Base-by-base conservation (phyloP, 345 rosid species). In the Anacardium occidentale region DNA sequence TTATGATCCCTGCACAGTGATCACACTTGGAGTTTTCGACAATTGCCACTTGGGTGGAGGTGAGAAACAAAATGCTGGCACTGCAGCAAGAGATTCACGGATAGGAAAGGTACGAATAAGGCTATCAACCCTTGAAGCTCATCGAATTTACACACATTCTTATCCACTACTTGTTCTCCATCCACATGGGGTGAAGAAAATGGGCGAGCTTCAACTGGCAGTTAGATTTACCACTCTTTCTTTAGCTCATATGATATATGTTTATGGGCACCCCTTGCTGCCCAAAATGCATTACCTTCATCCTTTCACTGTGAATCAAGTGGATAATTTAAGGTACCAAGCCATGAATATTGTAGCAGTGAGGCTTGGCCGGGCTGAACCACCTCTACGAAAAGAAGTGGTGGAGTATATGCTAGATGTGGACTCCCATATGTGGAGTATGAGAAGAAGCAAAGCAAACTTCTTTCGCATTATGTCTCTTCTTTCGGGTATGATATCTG, bases 401-500 rank as follows among this genome's bases (percentile, higher is more conserved):
- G 91, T 91, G 26, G 95, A 89, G 83, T 91, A 89, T 76, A 85
- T 93, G 98, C 67, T 93, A 10, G 98, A 93, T 76, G 93, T 93
- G 51, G 97, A 91, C 68, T 90, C 97, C 0, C 93, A 89, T 62
- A 74, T 85, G 78, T 91, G 97, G 98, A 93, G 98, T 77, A 91
- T 91, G 95, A 86, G 97, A 74, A 85, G 95, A 83, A 93, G 95
- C 83, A 93, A 91, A 83, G 98, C 91, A 7, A 91, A 91, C 73
- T 91, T 93, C 80, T 89, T 89, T 59, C 79, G 97, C n/a, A 82
- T 93, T 45, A 88, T 88, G 86, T 85, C 94, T 0, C 83, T 93
- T 20, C 59, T 87, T 11, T 86, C 93, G 0, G 84, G 91, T 12
- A 70, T 75, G 74, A 79, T 91, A 63, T 66, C 85, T 0, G 68